These are phyloP conservation scores for Macaranga tanarius DNA, from an alignment of 441 rosid species.

Conservation along the genomic window DNA sequence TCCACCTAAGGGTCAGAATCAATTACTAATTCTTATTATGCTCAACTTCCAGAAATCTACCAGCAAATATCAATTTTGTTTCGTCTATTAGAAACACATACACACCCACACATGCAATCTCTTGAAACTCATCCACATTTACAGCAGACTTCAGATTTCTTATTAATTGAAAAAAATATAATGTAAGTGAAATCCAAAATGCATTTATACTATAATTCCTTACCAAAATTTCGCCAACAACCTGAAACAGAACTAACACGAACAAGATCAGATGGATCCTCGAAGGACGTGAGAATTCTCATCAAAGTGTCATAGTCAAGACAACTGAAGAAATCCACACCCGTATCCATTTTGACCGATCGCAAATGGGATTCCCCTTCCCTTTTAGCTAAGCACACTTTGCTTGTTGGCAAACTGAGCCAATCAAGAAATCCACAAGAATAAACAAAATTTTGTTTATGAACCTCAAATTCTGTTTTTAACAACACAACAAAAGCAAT, in stretches of 20 bases:
- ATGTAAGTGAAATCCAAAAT: neutral
- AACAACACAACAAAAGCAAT: neutral
- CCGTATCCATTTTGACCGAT: conserved; percentile 31
- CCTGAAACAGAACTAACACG: conserved; percentile 66
- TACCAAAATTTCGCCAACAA: conserved; percentile 68
- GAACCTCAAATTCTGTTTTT: conserved; percentile 17
- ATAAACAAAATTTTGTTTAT: neutral
- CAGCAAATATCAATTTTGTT: neutral
- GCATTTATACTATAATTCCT: conserved; percentile 15
- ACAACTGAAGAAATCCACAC: conserved; percentile 48
- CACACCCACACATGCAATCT: neutral
- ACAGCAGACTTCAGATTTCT: neutral
- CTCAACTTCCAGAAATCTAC: neutral
- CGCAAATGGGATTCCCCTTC: neutral
- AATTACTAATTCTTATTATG: neutral
- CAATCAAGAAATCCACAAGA: conserved; percentile 29
- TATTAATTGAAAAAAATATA: neutral
- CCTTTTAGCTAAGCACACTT: neutral
- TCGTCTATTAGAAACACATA: neutral
- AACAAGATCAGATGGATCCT: conserved; percentile 65
- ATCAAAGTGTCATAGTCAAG: conserved; percentile 48
- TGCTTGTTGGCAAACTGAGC: conserved; percentile 21
- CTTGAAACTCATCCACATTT: neutral
- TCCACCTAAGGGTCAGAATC: neutral
- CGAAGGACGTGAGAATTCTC: conserved; percentile 49